phyloP scores from a whole-genome alignment of 2,329 filamentous ascomycete species.

The Proliferodiscus dingleyae region DNA sequence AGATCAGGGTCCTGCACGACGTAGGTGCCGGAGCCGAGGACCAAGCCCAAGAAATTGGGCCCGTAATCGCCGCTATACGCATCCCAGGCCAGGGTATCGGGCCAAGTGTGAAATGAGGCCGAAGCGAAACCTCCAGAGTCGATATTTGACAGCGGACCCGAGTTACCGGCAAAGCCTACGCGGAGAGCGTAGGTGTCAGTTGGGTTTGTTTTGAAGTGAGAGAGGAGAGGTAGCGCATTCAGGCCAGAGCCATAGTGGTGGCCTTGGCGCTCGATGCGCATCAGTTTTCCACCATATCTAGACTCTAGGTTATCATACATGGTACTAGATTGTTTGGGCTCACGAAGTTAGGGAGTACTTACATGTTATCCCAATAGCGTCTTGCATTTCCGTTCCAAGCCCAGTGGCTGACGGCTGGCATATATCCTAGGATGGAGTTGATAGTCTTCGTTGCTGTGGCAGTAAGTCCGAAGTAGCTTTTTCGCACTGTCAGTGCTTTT shows the following conservation, averaged over 20 bases:
- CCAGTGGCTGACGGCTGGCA: conserved; percentile 55
- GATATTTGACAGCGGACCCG: conserved; percentile 51
- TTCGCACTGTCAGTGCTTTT: no score
- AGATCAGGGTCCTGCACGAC: conserved; percentile 41
- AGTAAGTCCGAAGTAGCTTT: conserved; percentile 45
- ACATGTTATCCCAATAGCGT: conserved; percentile 56
- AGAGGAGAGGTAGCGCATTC: conserved; percentile 51
- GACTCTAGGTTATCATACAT: no score
- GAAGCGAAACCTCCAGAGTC: conserved; percentile 49
- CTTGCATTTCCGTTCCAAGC: conserved; percentile 58
- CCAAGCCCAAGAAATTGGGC: conserved; percentile 47
- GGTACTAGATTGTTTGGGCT: not conserved
- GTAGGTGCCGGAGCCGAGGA: conserved; percentile 46
- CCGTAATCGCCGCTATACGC: conserved; percentile 55
- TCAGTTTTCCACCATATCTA: conserved; percentile 29
- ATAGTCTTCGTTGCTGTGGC: conserved; percentile 47
- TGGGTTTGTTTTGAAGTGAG: conserved; percentile 43
- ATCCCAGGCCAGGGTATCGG: conserved; percentile 52
- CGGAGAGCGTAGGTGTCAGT: conserved; percentile 46
- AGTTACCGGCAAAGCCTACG: conserved; percentile 49
- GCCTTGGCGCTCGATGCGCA: conserved; percentile 44
- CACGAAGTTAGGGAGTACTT: not conserved
- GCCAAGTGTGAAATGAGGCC: conserved; percentile 53
- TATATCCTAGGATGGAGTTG: conserved; percentile 50
- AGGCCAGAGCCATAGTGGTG: conserved; percentile 58